A percentile compares a stretch with the other conserved stretches of the same genome.
These are phyloP conservation scores for Zygotorulaspora chibaensis DNA, from an alignment of 805 yeast species.

Conservation along the genomic window DNA sequence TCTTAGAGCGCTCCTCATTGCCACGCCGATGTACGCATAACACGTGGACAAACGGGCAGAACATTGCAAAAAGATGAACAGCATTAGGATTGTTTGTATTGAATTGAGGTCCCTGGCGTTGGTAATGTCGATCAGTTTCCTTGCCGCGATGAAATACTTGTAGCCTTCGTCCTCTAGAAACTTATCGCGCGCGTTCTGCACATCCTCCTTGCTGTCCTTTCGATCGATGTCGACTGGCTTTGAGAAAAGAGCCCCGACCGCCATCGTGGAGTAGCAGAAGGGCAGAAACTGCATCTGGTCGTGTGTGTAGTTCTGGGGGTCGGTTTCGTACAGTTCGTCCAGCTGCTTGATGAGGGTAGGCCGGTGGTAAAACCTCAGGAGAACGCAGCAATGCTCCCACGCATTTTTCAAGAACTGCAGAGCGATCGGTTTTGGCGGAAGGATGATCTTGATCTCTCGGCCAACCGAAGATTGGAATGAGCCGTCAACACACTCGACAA, in stretches of 20 bases:
- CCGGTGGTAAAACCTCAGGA: conserved; percentile 81
- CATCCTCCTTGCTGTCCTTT: conserved; percentile 32
- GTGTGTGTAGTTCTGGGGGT: conserved; percentile 69
- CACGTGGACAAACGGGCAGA: conserved; percentile 87
- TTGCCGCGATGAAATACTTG: conserved; percentile 77
- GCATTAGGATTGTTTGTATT: conserved; percentile 82
- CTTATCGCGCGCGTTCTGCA: conserved; percentile 20
- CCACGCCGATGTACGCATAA: conserved; percentile 87
- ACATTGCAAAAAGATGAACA: conserved; percentile 81
- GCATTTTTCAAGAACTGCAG: conserved; percentile 68
- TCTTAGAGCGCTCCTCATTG: conserved; percentile 75
- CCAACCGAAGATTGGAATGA: conserved; percentile 23
- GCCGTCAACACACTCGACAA: conserved; percentile 21
- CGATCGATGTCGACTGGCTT: conserved; percentile 30
- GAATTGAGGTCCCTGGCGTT: conserved; percentile 79
- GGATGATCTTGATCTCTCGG: conserved; percentile 56
- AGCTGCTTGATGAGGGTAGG: conserved; percentile 75
- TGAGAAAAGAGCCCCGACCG: conserved; percentile 78
- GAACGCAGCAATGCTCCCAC: conserved; percentile 82
- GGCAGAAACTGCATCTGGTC: conserved; percentile 79
- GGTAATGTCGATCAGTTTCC: conserved; percentile 79
- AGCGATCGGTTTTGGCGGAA: conserved; percentile 77
- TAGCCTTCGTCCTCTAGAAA: conserved; percentile 62
- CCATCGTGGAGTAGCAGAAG: conserved; percentile 75
- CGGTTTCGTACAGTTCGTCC: conserved; percentile 71